phyloP scores from a whole-genome alignment of 257 asterid genomes.

The Echium plantagineum region DNA sequence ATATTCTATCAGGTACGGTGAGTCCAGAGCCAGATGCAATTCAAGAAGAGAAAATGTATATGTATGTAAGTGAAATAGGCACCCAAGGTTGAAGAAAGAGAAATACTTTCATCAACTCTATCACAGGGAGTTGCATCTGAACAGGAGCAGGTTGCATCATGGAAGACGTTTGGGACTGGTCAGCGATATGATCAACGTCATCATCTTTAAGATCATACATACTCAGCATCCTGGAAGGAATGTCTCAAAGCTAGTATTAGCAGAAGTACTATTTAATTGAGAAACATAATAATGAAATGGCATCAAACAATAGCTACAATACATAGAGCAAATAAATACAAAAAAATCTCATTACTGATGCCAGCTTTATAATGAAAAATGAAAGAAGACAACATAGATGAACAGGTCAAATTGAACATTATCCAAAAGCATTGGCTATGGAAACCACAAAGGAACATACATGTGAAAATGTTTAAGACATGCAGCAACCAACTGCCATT shows the following conservation, averaged over 20 bases:
- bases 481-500: conserved; percentile 86
- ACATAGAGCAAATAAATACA: neutral
- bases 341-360: no score
- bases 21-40: neutral
- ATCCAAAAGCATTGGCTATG: neutral
- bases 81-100: conserved; percentile 7
- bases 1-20: no score
- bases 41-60: neutral
- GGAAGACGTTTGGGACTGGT: conserved; percentile 50
- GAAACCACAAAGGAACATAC: conserved; percentile 30
- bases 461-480: conserved; percentile 82
- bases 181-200: conserved; percentile 48
- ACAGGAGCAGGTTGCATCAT: conserved; percentile 46
- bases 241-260: conserved; percentile 1
- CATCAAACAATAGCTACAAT: neutral
- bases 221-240: conserved; percentile 70
- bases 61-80: conserved; percentile 2
- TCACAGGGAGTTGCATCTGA: conserved; percentile 69
- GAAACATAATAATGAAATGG: neutral
- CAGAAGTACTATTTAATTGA: neutral
- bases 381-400: neutral
- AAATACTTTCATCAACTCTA: conserved; percentile 76
- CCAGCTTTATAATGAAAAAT: neutral
- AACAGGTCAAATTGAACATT: neutral
- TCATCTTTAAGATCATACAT: conserved; percentile 77